Base-by-base conservation (phyloP, 1,284 basidiomycete species). In the Cutaneotrichosporon mucoides region DNA sequence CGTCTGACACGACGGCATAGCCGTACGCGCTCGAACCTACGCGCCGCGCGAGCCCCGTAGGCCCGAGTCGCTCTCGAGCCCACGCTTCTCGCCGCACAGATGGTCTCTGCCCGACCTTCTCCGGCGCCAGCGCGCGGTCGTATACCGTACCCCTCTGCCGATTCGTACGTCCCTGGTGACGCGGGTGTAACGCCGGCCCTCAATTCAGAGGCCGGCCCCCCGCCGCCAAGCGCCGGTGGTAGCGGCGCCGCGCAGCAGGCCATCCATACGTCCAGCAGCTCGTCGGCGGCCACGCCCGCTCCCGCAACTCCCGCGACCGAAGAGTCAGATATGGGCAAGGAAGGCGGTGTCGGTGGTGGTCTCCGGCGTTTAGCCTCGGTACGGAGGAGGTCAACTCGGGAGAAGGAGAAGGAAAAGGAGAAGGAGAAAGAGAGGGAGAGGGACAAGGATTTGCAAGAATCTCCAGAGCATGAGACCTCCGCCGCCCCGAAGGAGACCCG, bases 91-190 rank as follows among this genome's bases (percentile, higher is more conserved):
- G 49, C 38, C 42, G 43, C 56, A 52, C 56, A 36, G 12, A 76
- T 76, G 75, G 73, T 74, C 8, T 74, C 72, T 4, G 62, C 73
- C 35, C 59, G 73, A 48, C 73, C 73, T 13, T 60, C 71, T n/a
- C 73, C 73, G 9, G 56, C 60, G 4, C 73, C 72, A 7, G 66
- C 65, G 8, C 53, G 61, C 15, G 73, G 74, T 12, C 66, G 75
- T 8, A 64, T 74, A 34, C 64, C 71, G 8, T 76, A 76, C 62
- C 75, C 75, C 5, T 57, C 68, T 12, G 72, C 71, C n/a, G 62
- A 67, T 33, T 66, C 61, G 50, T 73, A 75, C 55, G 62, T 61
- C 8, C 66, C 73, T 10, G 75, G 75, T 33, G 72, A 76, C 50
- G 63, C 59, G 16, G 66, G 70, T 15, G 61, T 42, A 34, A 45